Evolutionary conservation across 2,329 filamentous ascomycete species (phyloP), one percentile per base, ranked within the genome.

Genomic region (Fusarium neocosmosporiellum): DNA sequence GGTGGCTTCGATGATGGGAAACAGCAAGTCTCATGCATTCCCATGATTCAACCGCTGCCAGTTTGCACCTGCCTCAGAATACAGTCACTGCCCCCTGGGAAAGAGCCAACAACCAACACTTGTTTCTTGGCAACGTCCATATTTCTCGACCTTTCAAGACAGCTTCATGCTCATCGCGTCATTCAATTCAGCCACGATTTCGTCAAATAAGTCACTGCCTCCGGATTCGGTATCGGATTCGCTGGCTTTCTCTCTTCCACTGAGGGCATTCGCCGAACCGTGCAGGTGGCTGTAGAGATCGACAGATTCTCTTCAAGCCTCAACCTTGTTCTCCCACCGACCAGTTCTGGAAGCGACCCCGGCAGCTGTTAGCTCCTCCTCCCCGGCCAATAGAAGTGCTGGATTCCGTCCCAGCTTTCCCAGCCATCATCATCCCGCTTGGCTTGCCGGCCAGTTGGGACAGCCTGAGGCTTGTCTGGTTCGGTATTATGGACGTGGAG

Each of bases 311-410:
- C 69, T 66, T 75, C 70, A 75, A 69, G 66, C 67, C 66, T 65
- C 71, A 75, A 74, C 76, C 74, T 71, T 76, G 74, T 71, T 69
- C 66, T 70, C 63, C 57, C 63, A 70, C 68, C 62, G 59, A 72
- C 67, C 67, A 65, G 48, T 78, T 78, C 75, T 73, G 75, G 75
- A 78, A 77, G 55, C 67, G 50, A 69, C 43, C 76, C 73, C 72
- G 59, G 67, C 70, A 74, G 59, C 46, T 71, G 67, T 54, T 54
- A 50, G 34, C 43, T 37, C 54, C 48, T 33, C 31, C 55, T 41
- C 54, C 37, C 31, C 55, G 64, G 53, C 76, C 74, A 77, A 77
- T 78, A 43, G 67, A 22, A 43, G 16, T 13, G 9, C 29, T 20
- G 16, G 18, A 36, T 36, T n/a, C 29, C 27, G 31, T 59, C 50